Evolutionary conservation across 306 rosid genomes (phyloP), one percentile per base, ranked within the genome.

Genomic region (Potentilla sterilis): DNA sequence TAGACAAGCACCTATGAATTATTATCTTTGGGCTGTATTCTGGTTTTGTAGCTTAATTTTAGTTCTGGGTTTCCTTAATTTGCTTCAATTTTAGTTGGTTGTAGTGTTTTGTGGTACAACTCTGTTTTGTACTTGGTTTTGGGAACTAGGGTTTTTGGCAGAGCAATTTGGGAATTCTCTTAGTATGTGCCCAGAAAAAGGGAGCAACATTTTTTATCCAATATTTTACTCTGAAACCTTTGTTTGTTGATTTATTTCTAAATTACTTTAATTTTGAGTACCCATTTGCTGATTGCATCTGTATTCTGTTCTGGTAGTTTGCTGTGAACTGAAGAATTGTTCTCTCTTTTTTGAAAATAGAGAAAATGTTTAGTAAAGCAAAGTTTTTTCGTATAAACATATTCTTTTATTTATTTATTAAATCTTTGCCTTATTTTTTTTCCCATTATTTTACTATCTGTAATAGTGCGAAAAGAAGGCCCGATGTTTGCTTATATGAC

Each of bases 41-140:
- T 70, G 44, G 34, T 35, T 22, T 1, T 55, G 7, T 34, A 6
- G 75, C 42, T 43, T n/a, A 42, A 61, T 73, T 77, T 64, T 7
- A 47, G 41, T 6, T 70, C 74, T 66, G 77, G 74, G 75, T 70
- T 35, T 78, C 62, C 43, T 70, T 32, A 51, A 65, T 64, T 74
- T 77, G 64, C 58, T 55, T 28, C 15, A 41, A 67, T 72, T 78
- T 38, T 71, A 14, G 9, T 16, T 32, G 48, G 16, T 44, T 41
- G 41, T 8, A 28, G 32, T 43, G 18, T 18, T 67, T 3, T 75
- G 54, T 10, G 52, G 73, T 66, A 2, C 21, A 54, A 70, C 54
- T 80, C 32, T 69, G 77, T 21, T 14, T 63, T 7, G 9, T 38
- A 37, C 70, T 38, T 68, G 19, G 28, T 24, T 38, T 7, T 48